Conservation (phyloP, 352 stramenopile genomes). For the Phytophthora gonapodyides region DNA sequence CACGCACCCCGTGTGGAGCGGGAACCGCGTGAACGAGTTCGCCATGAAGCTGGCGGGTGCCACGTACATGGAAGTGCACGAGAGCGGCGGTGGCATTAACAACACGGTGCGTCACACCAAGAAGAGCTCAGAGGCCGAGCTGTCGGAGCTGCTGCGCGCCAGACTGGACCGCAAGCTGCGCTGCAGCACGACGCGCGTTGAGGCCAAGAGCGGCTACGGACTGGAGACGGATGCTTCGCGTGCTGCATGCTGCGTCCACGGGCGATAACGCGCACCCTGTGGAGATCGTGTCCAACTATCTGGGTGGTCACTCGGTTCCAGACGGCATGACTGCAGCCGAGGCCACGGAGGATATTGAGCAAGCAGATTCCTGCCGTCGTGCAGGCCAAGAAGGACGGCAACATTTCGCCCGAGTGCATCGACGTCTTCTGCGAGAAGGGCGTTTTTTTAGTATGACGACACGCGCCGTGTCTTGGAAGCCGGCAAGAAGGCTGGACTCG, state of each 20-base stretch:
- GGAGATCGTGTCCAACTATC: slow-evolving; percentile 80
- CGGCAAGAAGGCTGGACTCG: slow-evolving; percentile 61
- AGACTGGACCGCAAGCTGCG: slow-evolving; percentile 79
- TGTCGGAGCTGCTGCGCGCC: slow-evolving; percentile 49
- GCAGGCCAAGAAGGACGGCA: slow-evolving; percentile 67
- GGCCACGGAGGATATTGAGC: slow-evolving; percentile 66
- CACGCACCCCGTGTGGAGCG: slow-evolving; percentile 85
- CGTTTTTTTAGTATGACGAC: slow-evolving; percentile 81
- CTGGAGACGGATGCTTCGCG: slow-evolving; percentile 85
- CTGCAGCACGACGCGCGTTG: slow-evolving; percentile 73
- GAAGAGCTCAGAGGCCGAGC: slow-evolving; percentile 64
- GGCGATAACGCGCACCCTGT: slow-evolving; percentile 54
- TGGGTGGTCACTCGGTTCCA: slow-evolving; percentile 79
- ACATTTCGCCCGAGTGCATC: slow-evolving; percentile 83
- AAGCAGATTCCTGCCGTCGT: slow-evolving; percentile 77
- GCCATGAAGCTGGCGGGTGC: slow-evolving; percentile 86
- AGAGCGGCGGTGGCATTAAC: slow-evolving; percentile 79
- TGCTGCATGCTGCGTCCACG: slow-evolving; percentile 56
- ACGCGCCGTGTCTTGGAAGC: slow-evolving; percentile 75
- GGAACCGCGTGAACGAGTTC: slow-evolving; percentile 86
- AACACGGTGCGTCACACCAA: slow-evolving; percentile 77
- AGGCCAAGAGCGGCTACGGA: slow-evolving; percentile 86
- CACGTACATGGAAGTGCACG: slow-evolving; percentile 87
- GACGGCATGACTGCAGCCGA: slow-evolving; percentile 68
- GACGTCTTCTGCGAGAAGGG: slow-evolving; percentile 89